A percentile compares a stretch with the other conserved stretches of the same genome.
Conservation (phyloP, 176 grass and related monocot species). For the Carex pumila region DNA sequence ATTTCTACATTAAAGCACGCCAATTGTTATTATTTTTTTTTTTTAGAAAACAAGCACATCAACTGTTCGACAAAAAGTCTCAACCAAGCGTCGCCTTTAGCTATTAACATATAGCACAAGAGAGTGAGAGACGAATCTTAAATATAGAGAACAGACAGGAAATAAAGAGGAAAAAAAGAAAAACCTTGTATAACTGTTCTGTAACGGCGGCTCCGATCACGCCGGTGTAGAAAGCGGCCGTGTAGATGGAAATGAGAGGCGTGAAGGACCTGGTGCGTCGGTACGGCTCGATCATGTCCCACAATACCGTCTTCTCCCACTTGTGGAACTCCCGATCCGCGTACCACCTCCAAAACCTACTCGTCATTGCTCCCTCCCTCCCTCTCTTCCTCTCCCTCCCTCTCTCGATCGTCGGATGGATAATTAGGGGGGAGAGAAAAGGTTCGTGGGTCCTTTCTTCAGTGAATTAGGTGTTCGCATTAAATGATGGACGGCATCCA, state of each 20-base stretch:
- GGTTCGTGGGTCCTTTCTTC: not conserved
- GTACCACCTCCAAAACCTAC: slow-evolving; percentile 87
- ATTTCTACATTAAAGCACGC: not conserved
- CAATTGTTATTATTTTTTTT: not conserved
- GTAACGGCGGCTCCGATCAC: slow-evolving; percentile 69
- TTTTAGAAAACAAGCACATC: not conserved
- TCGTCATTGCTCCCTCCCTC: slow-evolving; percentile 34
- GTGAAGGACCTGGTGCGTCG: slow-evolving; percentile 59
- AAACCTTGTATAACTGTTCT: slow-evolving; percentile 90
- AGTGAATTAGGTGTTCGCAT: not conserved
- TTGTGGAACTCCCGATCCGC: slow-evolving; percentile 76
- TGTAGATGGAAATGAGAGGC: slow-evolving; percentile 67
- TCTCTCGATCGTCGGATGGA: not conserved
- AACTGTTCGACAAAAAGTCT: slow-evolving; percentile 20
- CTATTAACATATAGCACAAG: not conserved
- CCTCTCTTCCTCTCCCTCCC: not conserved
- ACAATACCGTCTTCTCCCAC: slow-evolving; percentile 94
- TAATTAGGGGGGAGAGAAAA: not conserved
- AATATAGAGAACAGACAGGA: not conserved
- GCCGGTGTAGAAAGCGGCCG: slow-evolving; percentile 93
- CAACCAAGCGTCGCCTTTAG: not conserved
- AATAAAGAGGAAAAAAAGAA: not conserved
- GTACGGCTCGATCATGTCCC: slow-evolving; percentile 96
- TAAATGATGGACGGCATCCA: not conserved
- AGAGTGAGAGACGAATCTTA: not conserved